Percentiles rank a stretch among this genome's conserved stretches.
Evolutionary conservation across 192 early-diverging fungal genomes (phyloP).

Genomic region (Podila verticillata): DNA sequence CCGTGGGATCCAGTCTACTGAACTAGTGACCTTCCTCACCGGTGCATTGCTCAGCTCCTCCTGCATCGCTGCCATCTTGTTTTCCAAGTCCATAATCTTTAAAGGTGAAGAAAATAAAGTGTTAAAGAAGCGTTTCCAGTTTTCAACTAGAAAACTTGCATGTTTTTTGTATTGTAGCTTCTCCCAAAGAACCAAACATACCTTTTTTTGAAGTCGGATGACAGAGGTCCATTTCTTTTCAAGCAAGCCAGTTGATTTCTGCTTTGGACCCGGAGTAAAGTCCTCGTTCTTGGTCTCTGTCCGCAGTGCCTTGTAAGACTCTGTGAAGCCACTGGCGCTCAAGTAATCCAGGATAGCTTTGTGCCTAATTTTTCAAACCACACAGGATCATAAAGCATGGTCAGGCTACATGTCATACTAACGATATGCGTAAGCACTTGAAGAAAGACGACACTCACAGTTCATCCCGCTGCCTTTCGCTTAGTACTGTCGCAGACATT

Average conservation of each 20-base stretch:
- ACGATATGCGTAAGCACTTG: neutral
- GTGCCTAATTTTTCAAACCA: slow-evolving; percentile 53
- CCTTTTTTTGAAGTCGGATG: slow-evolving; percentile 91
- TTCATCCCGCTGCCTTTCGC: slow-evolving; percentile 80
- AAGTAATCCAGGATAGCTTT: slow-evolving; percentile 92
- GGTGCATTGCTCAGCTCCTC: slow-evolving; percentile 75
- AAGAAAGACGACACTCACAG: slow-evolving; percentile 60
- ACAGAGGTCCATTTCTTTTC: slow-evolving; percentile 98
- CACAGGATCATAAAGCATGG: neutral
- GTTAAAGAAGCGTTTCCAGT: neutral
- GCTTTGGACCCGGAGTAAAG: slow-evolving; percentile 77
- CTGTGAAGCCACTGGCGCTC: slow-evolving; percentile 73
- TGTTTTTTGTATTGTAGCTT: neutral
- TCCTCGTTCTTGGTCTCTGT: slow-evolving; percentile 78
- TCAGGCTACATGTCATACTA: neutral
- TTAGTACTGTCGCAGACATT: slow-evolving; percentile 62
- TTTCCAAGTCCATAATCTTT: slow-evolving; percentile 93
- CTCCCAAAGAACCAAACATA: slow-evolving; percentile 5
- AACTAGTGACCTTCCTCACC: slow-evolving; percentile 58
- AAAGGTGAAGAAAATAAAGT: neutral
- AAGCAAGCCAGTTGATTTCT: slow-evolving; percentile 80
- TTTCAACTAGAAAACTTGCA: neutral
- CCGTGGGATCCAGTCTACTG: slow-evolving; percentile 85
- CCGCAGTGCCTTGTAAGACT: slow-evolving; percentile 74
- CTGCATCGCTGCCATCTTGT: slow-evolving; percentile 79